Evolutionary conservation across 2,329 filamentous ascomycete genomes (phyloP).

Genomic region (Neopestalotiopsis sp.): DNA sequence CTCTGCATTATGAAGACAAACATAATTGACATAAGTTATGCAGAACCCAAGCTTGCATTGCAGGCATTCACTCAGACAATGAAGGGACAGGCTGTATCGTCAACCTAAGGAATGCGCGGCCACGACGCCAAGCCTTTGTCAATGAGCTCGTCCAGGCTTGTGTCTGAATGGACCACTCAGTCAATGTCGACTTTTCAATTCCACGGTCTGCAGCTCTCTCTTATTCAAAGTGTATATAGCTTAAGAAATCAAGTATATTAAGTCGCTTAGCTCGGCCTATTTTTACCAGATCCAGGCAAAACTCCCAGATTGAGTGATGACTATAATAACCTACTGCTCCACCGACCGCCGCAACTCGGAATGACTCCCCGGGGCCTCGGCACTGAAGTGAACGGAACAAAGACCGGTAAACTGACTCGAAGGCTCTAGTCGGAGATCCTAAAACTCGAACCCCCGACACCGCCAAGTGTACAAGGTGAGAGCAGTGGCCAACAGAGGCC

Average conservation of each 20-base stretch:
- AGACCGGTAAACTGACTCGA: not conserved
- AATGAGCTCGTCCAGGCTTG: not conserved
- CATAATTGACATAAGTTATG: slow-evolving; percentile 4
- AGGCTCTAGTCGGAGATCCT: not conserved
- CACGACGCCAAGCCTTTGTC: not conserved
- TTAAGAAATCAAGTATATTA: not conserved
- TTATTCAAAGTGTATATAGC: not conserved
- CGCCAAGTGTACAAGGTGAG: not conserved
- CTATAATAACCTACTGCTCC: not conserved
- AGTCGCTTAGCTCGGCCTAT: not conserved
- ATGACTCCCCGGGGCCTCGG: not conserved
- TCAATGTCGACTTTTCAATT: not conserved
- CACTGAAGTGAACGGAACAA: not conserved
- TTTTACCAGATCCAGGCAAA: no score
- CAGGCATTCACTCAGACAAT: slow-evolving; percentile 54
- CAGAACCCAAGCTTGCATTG: slow-evolving; percentile 46
- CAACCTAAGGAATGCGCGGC: slow-evolving; percentile 32
- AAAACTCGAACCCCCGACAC: not conserved
- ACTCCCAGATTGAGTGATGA: not conserved
- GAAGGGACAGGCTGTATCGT: slow-evolving; percentile 37
- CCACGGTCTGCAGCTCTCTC: not conserved
- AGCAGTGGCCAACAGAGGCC: not conserved
- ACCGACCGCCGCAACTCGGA: not conserved
- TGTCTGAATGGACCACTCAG: no score
- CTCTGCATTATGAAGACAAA: no score